phyloP scores from a whole-genome alignment of 352 stramenopile species.

The Phytophthora citricola region DNA sequence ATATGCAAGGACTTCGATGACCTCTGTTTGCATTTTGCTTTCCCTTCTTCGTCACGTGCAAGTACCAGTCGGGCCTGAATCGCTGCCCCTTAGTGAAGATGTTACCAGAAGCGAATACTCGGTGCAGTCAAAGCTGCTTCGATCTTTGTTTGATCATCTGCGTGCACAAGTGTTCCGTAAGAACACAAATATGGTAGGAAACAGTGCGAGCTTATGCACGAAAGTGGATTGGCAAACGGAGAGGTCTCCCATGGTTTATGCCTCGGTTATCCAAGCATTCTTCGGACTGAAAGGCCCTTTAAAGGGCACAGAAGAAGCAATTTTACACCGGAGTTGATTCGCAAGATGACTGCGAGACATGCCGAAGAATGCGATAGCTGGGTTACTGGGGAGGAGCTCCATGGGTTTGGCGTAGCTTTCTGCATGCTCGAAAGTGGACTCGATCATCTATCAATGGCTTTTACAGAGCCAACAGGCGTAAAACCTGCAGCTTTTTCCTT shows the following conservation, averaged over 20 bases:
- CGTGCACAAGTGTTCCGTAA: constrained; percentile 38
- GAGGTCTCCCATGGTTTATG: constrained; percentile 46
- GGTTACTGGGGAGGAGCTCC: constrained; percentile 39
- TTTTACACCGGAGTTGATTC: constrained; percentile 46
- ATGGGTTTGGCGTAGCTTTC: constrained; percentile 64
- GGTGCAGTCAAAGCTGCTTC: constrained; percentile 38
- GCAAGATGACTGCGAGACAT: constrained; percentile 39
- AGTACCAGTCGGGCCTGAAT: constrained; percentile 20
- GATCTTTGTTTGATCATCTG: constrained; percentile 48
- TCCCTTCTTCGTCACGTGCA: constrained; percentile 41
- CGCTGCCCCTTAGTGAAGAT: constrained; percentile 11
- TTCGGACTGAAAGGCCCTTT: constrained; percentile 24
- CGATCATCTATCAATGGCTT: constrained; percentile 34
- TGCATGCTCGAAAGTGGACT: constrained; percentile 46
- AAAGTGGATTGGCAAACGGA: constrained; percentile 44
- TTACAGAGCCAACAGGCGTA: constrained; percentile 27
- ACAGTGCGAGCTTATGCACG: constrained; percentile 27
- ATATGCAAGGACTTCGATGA: constrained; percentile 42
- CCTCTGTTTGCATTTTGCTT: constrained; percentile 39
- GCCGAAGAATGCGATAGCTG: constrained; percentile 29
- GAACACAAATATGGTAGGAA: constrained; percentile 11
- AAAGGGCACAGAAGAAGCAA: constrained; percentile 12
- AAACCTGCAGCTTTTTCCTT: constrained; percentile 27
- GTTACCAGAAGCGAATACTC: constrained; percentile 20
- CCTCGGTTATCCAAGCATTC: constrained; percentile 47